A percentile compares a stretch with the other conserved stretches of the same genome.
Evolutionary conservation across 2,329 filamentous ascomycete species (phyloP).

Genomic region (Fusarium pininemorale): DNA sequence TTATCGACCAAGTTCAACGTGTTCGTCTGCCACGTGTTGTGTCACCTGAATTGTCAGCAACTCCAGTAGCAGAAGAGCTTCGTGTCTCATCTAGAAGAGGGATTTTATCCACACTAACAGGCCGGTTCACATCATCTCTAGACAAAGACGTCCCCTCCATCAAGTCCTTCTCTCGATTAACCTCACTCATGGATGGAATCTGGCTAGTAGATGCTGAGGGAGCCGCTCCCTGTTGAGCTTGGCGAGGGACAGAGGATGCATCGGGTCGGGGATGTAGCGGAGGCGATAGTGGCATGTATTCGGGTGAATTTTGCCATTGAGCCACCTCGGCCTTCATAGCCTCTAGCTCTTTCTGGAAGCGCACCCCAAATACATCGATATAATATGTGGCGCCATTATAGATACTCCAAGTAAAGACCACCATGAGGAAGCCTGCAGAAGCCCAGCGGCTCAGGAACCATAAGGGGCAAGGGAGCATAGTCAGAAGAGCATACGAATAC

Average conservation of each 20-base stretch:
- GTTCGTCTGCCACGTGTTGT: constrained; percentile 59
- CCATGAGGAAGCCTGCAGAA: constrained; percentile 77
- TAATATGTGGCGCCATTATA: constrained; percentile 98
- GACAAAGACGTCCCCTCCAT: constrained; percentile 21
- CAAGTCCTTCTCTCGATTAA: constrained; percentile 29
- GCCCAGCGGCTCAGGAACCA: constrained; percentile 93
- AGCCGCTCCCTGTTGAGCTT: constrained; percentile 20
- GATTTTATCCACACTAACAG: constrained; percentile 61
- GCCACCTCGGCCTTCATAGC: constrained; percentile 86
- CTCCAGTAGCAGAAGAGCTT: constrained; percentile 49
- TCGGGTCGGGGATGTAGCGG: constrained; percentile 45
- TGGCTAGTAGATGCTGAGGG: constrained; percentile 26
- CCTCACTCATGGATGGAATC: constrained; percentile 26
- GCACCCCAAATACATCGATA: constrained; percentile 96
- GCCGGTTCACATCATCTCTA: constrained; percentile 33
- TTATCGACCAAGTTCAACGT: constrained; percentile 25
- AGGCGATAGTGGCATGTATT: constrained; percentile 52
- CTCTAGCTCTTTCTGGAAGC: constrained; percentile 96
- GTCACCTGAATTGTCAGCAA: constrained; percentile 57
- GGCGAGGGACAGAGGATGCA: constrained; percentile 12
- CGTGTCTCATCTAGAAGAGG: constrained; percentile 62
- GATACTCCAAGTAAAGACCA: constrained; percentile 92
- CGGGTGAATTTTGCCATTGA: constrained; percentile 79
- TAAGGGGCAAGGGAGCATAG: constrained; percentile 92
- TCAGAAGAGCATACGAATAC: constrained; percentile 87